Percentiles rank a stretch among this genome's conserved stretches.
Evolutionary conservation across 2,329 filamentous ascomycete genomes (phyloP).

Genomic region (Coniochaeta sp.): DNA sequence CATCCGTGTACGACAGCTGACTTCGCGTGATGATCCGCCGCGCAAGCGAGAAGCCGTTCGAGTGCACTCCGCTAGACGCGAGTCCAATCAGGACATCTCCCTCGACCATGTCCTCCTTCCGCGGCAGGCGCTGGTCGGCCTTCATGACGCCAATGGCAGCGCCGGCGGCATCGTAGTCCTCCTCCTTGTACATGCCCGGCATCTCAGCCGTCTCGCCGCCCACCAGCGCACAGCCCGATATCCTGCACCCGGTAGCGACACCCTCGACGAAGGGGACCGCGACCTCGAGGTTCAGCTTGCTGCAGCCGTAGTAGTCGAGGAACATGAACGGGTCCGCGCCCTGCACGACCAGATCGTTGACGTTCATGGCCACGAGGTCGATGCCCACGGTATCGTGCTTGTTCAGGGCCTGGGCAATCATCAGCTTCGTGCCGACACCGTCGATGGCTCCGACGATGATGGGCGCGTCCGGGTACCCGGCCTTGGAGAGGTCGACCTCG

Average conservation of each 20-base stretch:
- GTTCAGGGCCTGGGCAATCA: slow-evolving; percentile 82
- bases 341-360: slow-evolving; percentile 95
- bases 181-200: slow-evolving; percentile 85
- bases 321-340: slow-evolving; percentile 93
- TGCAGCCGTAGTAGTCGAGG: slow-evolving; percentile 96
- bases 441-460: slow-evolving; percentile 92
- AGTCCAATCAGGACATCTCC: slow-evolving; percentile 86
- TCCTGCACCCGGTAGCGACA: slow-evolving; percentile 78
- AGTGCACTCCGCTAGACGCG: slow-evolving; percentile 81
- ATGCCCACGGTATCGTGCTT: slow-evolving; percentile 95
- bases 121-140: slow-evolving; percentile 63
- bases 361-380: slow-evolving; percentile 97
- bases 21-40: slow-evolving; percentile 75
- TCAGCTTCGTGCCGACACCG: slow-evolving; percentile 93
- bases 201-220: slow-evolving; percentile 98
- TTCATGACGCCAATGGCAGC: slow-evolving; percentile 80
- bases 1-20: slow-evolving; percentile 61
- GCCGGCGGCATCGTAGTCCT: slow-evolving; percentile 90
- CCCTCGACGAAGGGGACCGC: slow-evolving; percentile 85
- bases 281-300: slow-evolving; percentile 69
- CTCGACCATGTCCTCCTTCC: slow-evolving; percentile 63
- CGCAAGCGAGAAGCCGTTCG: slow-evolving; percentile 96
- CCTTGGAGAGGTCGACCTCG: slow-evolving; percentile 67
- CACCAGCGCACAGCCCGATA: slow-evolving; percentile 83
- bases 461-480: slow-evolving; percentile 67